Evolutionary conservation across 106 monocot genomes (phyloP).

Genomic region (Phalaenopsis aphrodite): DNA sequence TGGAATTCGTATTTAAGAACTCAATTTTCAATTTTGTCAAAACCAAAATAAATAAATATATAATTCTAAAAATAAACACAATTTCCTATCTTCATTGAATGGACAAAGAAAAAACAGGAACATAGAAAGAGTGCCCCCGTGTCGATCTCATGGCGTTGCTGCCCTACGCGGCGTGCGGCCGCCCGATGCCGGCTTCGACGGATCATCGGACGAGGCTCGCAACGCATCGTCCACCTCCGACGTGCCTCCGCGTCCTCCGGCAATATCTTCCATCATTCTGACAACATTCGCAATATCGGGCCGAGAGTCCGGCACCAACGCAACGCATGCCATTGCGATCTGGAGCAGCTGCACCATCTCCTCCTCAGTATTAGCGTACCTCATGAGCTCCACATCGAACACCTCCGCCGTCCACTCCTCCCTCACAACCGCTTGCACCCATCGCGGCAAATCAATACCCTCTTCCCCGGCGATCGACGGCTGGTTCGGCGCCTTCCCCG

Average conservation of each 20-base stretch:
- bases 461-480: slow-evolving; percentile 58
- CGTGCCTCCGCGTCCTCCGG: slow-evolving; percentile 11
- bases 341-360: slow-evolving; percentile 77
- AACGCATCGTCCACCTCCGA: slow-evolving; percentile 24
- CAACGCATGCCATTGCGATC: slow-evolving; percentile 60
- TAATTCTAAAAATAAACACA: not conserved
- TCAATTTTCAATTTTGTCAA: too few species aligned
- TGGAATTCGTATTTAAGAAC: too few species aligned
- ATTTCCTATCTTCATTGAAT: not conserved
- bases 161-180: slow-evolving; percentile 19
- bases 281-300: slow-evolving; percentile 40
- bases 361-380: slow-evolving; percentile 48
- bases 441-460: slow-evolving; percentile 80
- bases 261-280: slow-evolving; percentile 51
- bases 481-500: slow-evolving; percentile 80
- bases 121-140: not conserved
- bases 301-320: slow-evolving; percentile 37
- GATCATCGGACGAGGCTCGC: slow-evolving; percentile 25
- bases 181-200: slow-evolving; percentile 20
- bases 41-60: too few species aligned
- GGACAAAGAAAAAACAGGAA: not conserved
- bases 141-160: not conserved
- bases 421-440: slow-evolving; percentile 75
- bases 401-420: slow-evolving; percentile 87
- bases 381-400: slow-evolving; percentile 51